Evolutionary conservation across 2,329 filamentous ascomycete genomes (phyloP), one percentile per base, ranked within the genome.

Genomic region (Dactylellina parvicollis): DNA sequence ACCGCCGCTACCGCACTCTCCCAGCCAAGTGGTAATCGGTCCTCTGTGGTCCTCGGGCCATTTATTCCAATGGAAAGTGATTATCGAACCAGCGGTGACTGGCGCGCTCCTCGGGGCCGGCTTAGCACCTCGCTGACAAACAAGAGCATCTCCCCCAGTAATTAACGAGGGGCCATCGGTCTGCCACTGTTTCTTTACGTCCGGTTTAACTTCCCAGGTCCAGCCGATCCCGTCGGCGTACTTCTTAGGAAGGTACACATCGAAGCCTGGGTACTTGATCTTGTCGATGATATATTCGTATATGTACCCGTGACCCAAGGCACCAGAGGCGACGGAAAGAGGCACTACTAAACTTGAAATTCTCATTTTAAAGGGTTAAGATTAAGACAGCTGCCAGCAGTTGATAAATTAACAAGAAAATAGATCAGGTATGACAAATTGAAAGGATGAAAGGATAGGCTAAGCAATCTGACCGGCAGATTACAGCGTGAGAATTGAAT

Each of bases 11-110:
- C 52, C 65, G 75, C 81, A 83, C 26, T 82, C 80, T 1, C 81
- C 81, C 0, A 85, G 79, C 74, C 83, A 85, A 77, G 80, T 84
- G 80, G 85, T 69, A 76, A 84, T 79, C 4, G 83, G 83, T 0
- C 83, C 83, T 22, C 81, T 80, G 78, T 86, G 85, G 26, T 82
- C 82, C 2, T 81, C 79, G 2, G 84, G 84, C 84, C 84, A 85
- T 1, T 79, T 77, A 55, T 80, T 82, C 84, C 84, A 86, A 74
- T 82, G 80, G 40, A 86, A 78, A 26, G 81, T 81, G 69, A 86
- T 78, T 52, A 78, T 79, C 71, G 81, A 80, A 26, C 84, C 84
- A 2, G 84, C 84, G 2, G 79, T 77, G 30, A 85, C 80, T 14
- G 79, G 78, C 3, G 82, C 81, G 55, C 81, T 80, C 1, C 80